These are phyloP conservation scores for Solanum hybrid DNA, from an alignment of 305 asterid species.

Conservation along the genomic window DNA sequence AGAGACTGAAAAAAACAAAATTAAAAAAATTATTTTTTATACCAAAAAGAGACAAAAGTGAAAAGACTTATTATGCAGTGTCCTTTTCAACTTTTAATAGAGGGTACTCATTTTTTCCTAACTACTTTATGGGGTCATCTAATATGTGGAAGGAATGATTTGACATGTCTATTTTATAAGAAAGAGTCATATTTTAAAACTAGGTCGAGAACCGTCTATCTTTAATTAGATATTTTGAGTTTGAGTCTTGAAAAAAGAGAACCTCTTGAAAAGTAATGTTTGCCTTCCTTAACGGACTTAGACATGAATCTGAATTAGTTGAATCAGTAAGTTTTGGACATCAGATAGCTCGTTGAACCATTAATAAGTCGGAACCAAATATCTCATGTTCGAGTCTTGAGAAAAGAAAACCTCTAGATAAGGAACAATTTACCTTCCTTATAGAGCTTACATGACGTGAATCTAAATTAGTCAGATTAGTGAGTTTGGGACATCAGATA, in stretches of 20 bases:
- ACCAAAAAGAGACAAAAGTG: background rate
- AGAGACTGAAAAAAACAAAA: background rate
- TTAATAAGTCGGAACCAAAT: background rate
- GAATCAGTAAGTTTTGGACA: background rate
- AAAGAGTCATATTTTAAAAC: background rate
- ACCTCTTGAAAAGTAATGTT: background rate
- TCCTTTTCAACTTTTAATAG: background rate
- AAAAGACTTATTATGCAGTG: background rate
- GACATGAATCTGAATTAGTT: background rate
- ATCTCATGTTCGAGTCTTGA: background rate
- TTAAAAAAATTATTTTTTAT: background rate
- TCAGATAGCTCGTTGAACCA: background rate
- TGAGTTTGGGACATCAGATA: accelerated
- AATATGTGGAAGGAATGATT: background rate
- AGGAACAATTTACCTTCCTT: background rate
- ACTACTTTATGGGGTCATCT: background rate
- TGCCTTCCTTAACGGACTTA: background rate
- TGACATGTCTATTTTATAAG: background rate
- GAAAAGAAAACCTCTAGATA: background rate
- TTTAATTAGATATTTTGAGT: background rate
- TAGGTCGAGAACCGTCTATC: background rate
- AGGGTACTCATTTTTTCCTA: background rate
- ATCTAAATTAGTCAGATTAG: background rate
- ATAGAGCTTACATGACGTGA: background rate
- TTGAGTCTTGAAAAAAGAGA: background rate